Percentiles rank a stretch among this genome's conserved stretches.
These are phyloP conservation scores for Tulasnella sp. DNA, from an alignment of 768 basidiomycete genomes.

Conservation along the genomic window DNA sequence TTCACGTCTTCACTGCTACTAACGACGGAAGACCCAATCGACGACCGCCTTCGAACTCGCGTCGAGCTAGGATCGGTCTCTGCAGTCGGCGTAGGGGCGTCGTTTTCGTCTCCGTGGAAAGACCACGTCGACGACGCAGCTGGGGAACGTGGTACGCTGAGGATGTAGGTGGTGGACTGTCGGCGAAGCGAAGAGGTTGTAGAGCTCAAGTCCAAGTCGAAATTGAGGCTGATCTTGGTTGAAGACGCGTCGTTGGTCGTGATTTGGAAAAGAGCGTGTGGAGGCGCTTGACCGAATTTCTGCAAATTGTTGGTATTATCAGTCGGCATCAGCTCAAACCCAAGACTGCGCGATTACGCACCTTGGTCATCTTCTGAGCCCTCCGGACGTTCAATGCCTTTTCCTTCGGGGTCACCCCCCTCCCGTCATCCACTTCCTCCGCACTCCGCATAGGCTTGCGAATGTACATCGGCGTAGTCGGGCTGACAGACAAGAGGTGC, in stretches of 20 bases:
- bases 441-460: background rate
- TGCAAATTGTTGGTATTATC: background rate
- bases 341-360: background rate
- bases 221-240: background rate
- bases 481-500: background rate
- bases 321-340: too few species aligned
- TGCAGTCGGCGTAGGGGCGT: background rate
- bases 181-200: background rate
- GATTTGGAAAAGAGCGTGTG: background rate
- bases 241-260: background rate
- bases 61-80: background rate
- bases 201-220: background rate
- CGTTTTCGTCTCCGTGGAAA: background rate
- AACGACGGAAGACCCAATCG: background rate
- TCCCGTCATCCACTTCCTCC: background rate
- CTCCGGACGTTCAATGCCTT: constrained; percentile 9
- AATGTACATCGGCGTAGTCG: background rate
- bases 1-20: background rate
- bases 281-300: constrained; percentile 11
- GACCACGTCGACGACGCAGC: background rate
- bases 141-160: background rate
- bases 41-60: background rate
- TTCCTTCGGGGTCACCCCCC: background rate
- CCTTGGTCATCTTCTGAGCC: constrained; percentile 13
- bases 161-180: background rate